Evolutionary conservation across 75 land plant species (phyloP).

Genomic region (Cupressus sempervirens): DNA sequence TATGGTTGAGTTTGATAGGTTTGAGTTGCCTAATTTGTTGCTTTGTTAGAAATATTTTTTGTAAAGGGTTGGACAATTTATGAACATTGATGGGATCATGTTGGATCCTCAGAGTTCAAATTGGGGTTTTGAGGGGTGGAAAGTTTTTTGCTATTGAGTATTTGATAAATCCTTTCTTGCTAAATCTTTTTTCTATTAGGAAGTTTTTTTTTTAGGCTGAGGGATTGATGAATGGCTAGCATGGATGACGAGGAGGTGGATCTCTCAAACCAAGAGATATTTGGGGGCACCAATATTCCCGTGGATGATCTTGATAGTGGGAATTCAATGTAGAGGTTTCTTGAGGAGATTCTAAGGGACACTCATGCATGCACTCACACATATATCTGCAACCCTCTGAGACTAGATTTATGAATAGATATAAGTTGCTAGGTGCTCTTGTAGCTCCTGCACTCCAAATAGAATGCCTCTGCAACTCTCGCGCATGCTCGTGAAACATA

Average conservation of each 20-base stretch:
- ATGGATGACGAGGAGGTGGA: conserved; percentile 92
- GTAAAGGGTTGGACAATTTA: background rate
- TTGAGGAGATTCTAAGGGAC: conserved; percentile 62
- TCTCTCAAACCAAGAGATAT: conserved; percentile 55
- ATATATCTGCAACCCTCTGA: conserved; percentile 94
- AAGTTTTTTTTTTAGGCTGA: background rate
- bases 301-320: conserved; percentile 31
- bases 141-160: background rate
- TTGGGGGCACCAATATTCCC: conserved; percentile 31
- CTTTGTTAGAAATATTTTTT: background rate
- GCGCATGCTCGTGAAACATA: too few relatives aligned
- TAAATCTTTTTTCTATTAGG: background rate
- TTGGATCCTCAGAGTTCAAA: background rate
- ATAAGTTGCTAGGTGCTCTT: too few relatives aligned
- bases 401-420: too few relatives aligned
- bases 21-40: background rate
- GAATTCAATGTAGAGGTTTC: conserved; percentile 62
- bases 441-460: too few relatives aligned
- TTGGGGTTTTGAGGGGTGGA: background rate
- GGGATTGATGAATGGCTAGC: background rate
- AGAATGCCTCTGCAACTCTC: too few relatives aligned
- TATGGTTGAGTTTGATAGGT: background rate
- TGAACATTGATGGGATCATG: background rate
- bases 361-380: conserved; percentile 87
- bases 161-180: background rate